Evolutionary conservation across 2,329 filamentous ascomycete genomes (phyloP), one percentile per base, ranked within the genome.

Genomic region (Xylaria sp.): DNA sequence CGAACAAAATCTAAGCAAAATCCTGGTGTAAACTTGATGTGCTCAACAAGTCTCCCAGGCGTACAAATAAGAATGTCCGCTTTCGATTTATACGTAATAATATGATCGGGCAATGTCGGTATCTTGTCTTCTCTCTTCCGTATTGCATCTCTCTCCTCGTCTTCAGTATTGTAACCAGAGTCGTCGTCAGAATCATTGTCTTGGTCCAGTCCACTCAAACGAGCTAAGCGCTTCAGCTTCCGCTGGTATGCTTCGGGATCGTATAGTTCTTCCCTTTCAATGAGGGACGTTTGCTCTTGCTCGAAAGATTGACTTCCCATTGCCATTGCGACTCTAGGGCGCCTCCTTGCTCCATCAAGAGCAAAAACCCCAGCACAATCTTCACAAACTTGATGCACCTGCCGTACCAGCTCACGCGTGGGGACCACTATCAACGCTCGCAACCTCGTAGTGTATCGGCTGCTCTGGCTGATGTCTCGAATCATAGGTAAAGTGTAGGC

Each of bases 51-150:
- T 71, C 95, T 89, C 68, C 96, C 96, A 0, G 95, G 95, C 0
- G 95, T 98, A 79, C 94, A 96, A 60, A 98, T 92, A 31, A 99
- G 86, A 41, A 98, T 88, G 78, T 98, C 94, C 3, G 97, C 89
- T 73, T 91, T 93, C 2, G 93, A 93, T 2, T 82, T 84, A 77
- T 89, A 91, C 33, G 85, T 83, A 41, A 89, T 84, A 36, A 95
- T 84, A 78, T 96, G 90, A 57, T 88, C 85, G 0, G 86, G 86
- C 20, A 91, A 82, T 0, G 77, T 79, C 41, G 51, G 65, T 25
- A 78, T 71, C 56, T 52, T 79, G 75, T 72, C 79, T 70, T 73
- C 76, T 46, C 64, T 74, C 58, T 74, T 74, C 10, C 68, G 73
- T 49, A 79, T 75, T 0, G 74, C 72, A 23, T 74, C 69, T 58